These are phyloP conservation scores for Blastobotrys capitulatus DNA, from an alignment of 1,139 yeast species.

Conservation along the genomic window DNA sequence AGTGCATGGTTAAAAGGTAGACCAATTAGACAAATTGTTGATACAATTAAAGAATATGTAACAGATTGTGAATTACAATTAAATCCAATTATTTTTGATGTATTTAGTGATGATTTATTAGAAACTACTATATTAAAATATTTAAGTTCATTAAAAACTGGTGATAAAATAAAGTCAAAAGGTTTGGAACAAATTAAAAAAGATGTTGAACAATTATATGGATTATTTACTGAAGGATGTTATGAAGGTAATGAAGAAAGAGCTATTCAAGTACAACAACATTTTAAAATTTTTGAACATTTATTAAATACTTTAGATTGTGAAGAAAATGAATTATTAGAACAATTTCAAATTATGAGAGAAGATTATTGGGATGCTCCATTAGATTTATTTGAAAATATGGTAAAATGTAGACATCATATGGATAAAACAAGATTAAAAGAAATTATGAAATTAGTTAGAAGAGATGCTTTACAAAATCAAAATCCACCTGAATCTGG, in stretches of 20 bases:
- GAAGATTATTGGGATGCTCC: constrained; percentile 56
- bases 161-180: constrained; percentile 42
- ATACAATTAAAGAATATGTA: constrained; percentile 71
- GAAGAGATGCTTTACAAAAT: constrained; percentile 30
- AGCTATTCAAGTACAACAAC: constrained; percentile 32
- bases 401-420: constrained; percentile 35
- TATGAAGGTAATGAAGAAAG: constrained; percentile 30
- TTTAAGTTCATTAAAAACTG: constrained; percentile 42
- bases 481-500: constrained; percentile 19
- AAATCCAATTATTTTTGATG: constrained; percentile 46
- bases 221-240: constrained; percentile 49
- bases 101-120: constrained; percentile 47
- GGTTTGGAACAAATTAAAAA: constrained; percentile 55
- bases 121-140: constrained; percentile 46
- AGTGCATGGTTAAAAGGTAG: constrained; percentile 39
- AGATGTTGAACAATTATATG: constrained; percentile 65
- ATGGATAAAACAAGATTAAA: constrained; percentile 32
- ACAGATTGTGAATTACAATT: constrained; percentile 50
- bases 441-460: constrained; percentile 31
- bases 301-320: constrained; percentile 60
- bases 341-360: constrained; percentile 60
- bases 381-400: constrained; percentile 35
- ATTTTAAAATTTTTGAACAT: constrained; percentile 65
- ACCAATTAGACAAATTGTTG: constrained; percentile 56
- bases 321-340: constrained; percentile 48